Conservation (phyloP, 2,329 filamentous ascomycete genomes). For the Botrytis galanthina region DNA sequence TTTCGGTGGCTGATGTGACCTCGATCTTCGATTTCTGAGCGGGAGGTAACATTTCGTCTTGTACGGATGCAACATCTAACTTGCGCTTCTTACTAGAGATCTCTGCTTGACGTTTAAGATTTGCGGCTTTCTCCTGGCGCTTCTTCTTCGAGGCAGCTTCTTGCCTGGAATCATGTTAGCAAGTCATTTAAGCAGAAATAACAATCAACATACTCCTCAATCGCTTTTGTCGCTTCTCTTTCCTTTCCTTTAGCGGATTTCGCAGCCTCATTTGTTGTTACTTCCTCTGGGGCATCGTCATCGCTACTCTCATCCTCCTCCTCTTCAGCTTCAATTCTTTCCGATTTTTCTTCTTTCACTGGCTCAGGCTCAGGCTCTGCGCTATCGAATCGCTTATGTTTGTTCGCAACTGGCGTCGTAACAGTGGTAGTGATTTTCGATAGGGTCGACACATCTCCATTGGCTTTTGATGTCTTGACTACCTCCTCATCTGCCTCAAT, state of each 20-base stretch:
- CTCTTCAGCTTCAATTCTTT: background rate
- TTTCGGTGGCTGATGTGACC: background rate
- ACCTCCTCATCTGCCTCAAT: constrained; percentile 5
- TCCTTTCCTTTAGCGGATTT: constrained; percentile 27
- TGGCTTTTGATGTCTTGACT: background rate
- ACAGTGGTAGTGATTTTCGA: background rate
- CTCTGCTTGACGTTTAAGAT: constrained; percentile 33
- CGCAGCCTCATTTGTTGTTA: constrained; percentile 32
- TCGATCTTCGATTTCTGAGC: constrained; percentile 18
- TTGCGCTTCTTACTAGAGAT: constrained; percentile 32
- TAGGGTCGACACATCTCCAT: background rate
- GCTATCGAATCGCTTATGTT: constrained; percentile 33
- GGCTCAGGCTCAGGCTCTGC: constrained; percentile 30
- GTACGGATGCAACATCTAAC: constrained; percentile 13
- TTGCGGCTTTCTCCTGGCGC: constrained; percentile 34
- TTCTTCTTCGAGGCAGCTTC: constrained; percentile 32
- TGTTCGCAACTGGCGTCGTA: constrained; percentile 15
- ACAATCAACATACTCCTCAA: constrained; percentile 31
- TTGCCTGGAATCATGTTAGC: constrained; percentile 30
- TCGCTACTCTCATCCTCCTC: constrained; percentile 32
- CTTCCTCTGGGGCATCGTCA: constrained; percentile 37
- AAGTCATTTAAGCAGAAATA: background rate
- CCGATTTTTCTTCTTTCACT: constrained; percentile 13
- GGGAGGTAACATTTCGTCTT: constrained; percentile 17
- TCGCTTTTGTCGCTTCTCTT: constrained; percentile 32